Base-by-base conservation (phyloP, 129 eudicot species). In the Flaveria trinervia region DNA sequence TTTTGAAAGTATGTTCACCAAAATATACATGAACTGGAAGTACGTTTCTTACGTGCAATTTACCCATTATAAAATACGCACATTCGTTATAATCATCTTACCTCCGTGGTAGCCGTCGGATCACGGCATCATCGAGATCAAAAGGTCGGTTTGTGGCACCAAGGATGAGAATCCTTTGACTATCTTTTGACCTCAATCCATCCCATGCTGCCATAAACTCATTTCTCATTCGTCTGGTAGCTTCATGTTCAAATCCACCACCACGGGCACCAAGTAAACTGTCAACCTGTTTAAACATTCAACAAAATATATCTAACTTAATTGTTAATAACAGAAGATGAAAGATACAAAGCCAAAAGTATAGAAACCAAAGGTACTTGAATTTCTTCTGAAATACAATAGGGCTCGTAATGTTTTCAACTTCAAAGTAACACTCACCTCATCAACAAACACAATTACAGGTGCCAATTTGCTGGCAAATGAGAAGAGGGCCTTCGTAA, bases 201-300 rank as follows among this genome's bases (percentile, higher is more conserved):
- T 95, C 99, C 99, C 99, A 95, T 14, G 99, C 99, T 22, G 99
- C 99, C 99, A 95, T 95, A 76, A 95, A 95, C 77, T 95, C 99
- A 49, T 95, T 95, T 1, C 97, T 83, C 97, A 95, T 91, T 83
- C 99, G 86, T 84, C 99, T 89, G 10, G 99, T 95, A 33, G 99
- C 99, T 74, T 95, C 99, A n/a, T 95, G 99, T 83, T 95, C 99
- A 77, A 79, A 88, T 20, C 92, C 84, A 57, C 99, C 99, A 52
- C 97, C 99, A 65, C 99, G 99, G 68, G 99, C 97, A 68, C 99
- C 99, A 76, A 91, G 97, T 83, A 95, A 89, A 83, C 99, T 95
- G 81, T 95, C 99, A 68, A 95, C 97, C 99, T 94, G 75, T 45
- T 77, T 44, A 22, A 64, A 16, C 49, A 25, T 65, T 36, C 71